A percentile compares a stretch with the other conserved stretches of the same genome.
phyloP scores from a whole-genome alignment of 108 stramenopile genomes.

The Fragilariopsis cylindrus region DNA sequence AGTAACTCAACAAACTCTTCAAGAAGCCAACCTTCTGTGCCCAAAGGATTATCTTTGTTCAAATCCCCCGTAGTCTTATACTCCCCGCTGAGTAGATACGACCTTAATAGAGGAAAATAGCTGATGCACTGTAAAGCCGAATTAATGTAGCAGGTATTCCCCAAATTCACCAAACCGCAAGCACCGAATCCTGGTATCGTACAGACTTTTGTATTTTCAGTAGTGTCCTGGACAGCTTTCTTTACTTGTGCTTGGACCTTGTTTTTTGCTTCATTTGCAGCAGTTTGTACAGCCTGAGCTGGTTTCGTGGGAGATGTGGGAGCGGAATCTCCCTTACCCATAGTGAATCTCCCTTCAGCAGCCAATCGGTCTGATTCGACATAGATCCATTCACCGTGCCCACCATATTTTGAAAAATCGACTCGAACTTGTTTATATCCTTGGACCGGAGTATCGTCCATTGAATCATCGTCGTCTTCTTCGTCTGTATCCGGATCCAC shows the following conservation, averaged over 20 bases:
- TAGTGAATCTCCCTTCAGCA: conserved; percentile 75
- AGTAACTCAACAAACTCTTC: conserved; percentile 90
- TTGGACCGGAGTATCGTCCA: conserved; percentile 16
- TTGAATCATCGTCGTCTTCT: conserved; percentile 31
- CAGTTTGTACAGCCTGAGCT: conserved; percentile 24
- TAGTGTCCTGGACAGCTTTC: conserved; percentile 42
- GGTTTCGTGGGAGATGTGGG: conserved; percentile 12
- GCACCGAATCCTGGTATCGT: conserved; percentile 84
- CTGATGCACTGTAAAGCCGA: conserved; percentile 93
- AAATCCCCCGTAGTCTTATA: conserved; percentile 81
- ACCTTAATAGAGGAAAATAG: conserved; percentile 84
- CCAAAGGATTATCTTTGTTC: conserved; percentile 93
- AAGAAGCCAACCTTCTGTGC: conserved; percentile 91
- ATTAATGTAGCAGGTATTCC: conserved; percentile 97
- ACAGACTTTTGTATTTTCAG: conserved; percentile 51
- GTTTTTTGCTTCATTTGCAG: conserved; percentile 35
- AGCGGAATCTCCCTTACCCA: conserved; percentile 36
- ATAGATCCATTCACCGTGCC: conserved; percentile 82
- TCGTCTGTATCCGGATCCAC: conserved; percentile 48
- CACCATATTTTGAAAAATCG: conserved; percentile 72
- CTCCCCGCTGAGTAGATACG: conserved; percentile 83
- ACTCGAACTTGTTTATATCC: conserved; percentile 61
- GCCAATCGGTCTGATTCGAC: conserved; percentile 83
- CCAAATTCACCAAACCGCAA: conserved; percentile 82
- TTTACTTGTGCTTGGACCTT: conserved; percentile 50